Evolutionary conservation across 2,329 filamentous ascomycete species (phyloP).

Genomic region (Aspergillus sp.): DNA sequence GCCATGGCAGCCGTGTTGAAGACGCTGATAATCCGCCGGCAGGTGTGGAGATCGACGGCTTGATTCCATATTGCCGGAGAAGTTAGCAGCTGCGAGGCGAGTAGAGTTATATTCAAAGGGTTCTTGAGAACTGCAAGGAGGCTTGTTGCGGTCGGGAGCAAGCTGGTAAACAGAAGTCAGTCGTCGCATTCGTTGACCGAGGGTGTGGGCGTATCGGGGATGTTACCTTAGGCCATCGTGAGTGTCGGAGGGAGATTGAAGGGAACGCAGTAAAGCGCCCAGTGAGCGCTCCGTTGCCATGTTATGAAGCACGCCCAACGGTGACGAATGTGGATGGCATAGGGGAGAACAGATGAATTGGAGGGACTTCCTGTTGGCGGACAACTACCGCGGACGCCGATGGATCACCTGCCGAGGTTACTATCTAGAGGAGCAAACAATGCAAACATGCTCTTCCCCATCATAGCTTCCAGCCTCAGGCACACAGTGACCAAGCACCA

Average conservation of each 20-base stretch:
- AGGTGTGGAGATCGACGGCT: slow-evolving; percentile 54
- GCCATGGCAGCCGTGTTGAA: slow-evolving; percentile 62
- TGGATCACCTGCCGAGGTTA: slow-evolving; percentile 36
- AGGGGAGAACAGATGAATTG: neutral
- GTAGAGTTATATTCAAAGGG: slow-evolving; percentile 60
- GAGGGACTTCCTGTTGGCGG: slow-evolving; percentile 1
- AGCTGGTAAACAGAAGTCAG: slow-evolving; percentile 30
- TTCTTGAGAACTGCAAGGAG: slow-evolving; percentile 56
- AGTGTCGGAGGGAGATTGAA: slow-evolving; percentile 58
- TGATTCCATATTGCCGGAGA: slow-evolving; percentile 60
- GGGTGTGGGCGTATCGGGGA: neutral
- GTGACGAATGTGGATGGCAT: slow-evolving; percentile 4
- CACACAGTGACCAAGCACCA: neutral
- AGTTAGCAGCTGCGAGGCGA: slow-evolving; percentile 60
- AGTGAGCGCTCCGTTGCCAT: slow-evolving; percentile 64
- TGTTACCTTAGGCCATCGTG: slow-evolving; percentile 60
- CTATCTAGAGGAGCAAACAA: slow-evolving; percentile 26
- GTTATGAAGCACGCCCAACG: neutral
- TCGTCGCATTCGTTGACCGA: slow-evolving; percentile 5
- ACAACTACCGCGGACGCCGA: slow-evolving; percentile 21
- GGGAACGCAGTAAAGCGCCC: slow-evolving; percentile 59
- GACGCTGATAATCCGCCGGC: slow-evolving; percentile 58
- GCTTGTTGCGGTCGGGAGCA: slow-evolving; percentile 55
- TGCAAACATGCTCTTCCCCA: slow-evolving; percentile 29
- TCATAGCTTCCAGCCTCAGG: neutral